Conservation (phyloP, 306 rosid genomes). For the Quercus parvula region DNA sequence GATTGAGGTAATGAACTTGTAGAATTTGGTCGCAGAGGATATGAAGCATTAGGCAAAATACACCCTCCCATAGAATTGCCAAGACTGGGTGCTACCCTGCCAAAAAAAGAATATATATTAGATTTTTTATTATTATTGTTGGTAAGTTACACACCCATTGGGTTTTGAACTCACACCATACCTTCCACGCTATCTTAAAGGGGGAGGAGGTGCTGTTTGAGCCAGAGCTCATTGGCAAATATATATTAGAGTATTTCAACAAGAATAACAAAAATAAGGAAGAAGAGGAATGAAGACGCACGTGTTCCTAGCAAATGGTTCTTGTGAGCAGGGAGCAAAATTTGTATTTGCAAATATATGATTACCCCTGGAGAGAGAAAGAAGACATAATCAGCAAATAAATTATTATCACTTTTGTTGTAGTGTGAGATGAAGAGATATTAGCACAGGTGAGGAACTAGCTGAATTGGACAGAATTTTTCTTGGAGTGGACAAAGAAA, state of each 20-base stretch:
- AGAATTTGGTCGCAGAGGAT: slow-evolving; percentile 42
- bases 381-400: not conserved
- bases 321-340: slow-evolving; percentile 49
- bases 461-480: not conserved
- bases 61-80: slow-evolving; percentile 50
- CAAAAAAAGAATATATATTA: slow-evolving; percentile 2
- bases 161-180: too few species aligned
- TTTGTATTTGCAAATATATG: slow-evolving; percentile 24
- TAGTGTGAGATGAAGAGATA: not conserved
- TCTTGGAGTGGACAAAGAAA: not conserved
- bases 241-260: not conserved
- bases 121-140: too few species aligned
- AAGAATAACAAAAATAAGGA: not conserved
- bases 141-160: too few species aligned
- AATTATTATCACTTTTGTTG: not conserved
- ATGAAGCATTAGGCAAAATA: slow-evolving; percentile 43
- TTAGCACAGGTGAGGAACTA: not conserved
- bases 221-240: too few species aligned
- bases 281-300: slow-evolving; percentile 1
- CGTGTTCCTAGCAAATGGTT: slow-evolving; percentile 53
- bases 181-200: too few species aligned
- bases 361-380: slow-evolving; percentile 49
- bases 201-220: too few species aligned
- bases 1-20: slow-evolving; percentile 46
- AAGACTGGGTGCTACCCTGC: slow-evolving; percentile 53